Evolutionary conservation across 2,329 filamentous ascomycete genomes (phyloP), one percentile per base, ranked within the genome.

Genomic region (Botrytis fragariae): DNA sequence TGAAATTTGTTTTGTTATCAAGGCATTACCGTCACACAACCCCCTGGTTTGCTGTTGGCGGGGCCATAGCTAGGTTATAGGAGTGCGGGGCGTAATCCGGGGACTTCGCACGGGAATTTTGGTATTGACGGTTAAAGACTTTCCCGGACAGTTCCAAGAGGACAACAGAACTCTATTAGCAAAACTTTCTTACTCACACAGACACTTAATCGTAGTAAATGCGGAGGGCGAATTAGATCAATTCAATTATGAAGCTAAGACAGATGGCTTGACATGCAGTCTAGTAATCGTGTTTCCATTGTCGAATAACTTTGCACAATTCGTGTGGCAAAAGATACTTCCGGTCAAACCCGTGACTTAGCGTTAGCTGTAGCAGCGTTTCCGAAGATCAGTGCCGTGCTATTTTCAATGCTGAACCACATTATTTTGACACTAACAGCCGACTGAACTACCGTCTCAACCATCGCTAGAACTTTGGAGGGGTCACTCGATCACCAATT

Each of bases 391-490:
- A 48, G 29, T 72, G 65, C 61, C 61, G 60, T 67, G 37, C 37
- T 62, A 48, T 54, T 39, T 7, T 51, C 32, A 54, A 68, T n/a
- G 16, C 32, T 37, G 18, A 25, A 29, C 69, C 10, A n/a, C 20
- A 32, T 61, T 39, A 14, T 25, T 42, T 44, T 59, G 16, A 25
- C n/a, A n/a, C n/a, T 59, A 72, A 69, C 54, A 72, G 71, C 71
- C 71, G 71, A 62, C n/a, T 54, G 61, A 69, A 69, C 45, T 70
- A 73, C 65, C 71, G 71, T 69, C 71, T 42, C 48, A 68, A 37
- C 22, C 51, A 57, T 45, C 16, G 42, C 54, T 57, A 18, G n/a
- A n/a, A 29, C 20, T 10, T 44, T 42, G 64, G 64, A 61, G 64
- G 64, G 42, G 64, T 73, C 42, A 54, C 14, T 51, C 16, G 18